Conservation (phyloP, 352 stramenopile genomes). For the Globisporangium sylvaticum region DNA sequence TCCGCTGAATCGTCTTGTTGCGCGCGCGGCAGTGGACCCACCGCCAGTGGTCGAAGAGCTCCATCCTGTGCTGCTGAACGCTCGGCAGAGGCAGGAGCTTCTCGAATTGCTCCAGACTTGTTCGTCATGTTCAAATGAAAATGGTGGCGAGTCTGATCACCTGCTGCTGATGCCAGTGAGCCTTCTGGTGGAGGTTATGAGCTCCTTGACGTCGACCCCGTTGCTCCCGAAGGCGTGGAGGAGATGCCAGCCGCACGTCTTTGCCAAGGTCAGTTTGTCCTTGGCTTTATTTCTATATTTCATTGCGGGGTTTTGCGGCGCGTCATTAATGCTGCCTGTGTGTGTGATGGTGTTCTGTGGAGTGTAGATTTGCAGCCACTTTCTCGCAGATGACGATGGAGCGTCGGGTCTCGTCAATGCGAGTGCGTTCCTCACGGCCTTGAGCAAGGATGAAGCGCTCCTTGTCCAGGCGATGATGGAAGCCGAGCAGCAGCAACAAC, state of each 20-base stretch:
- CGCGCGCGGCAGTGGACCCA: conserved; percentile 21
- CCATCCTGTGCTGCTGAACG: conserved; percentile 44
- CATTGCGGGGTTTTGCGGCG: background rate
- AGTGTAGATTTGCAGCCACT: conserved; percentile 33
- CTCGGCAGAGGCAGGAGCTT: conserved; percentile 32
- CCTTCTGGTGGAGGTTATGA: conserved; percentile 32
- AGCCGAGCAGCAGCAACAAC: background rate
- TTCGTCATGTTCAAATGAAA: conserved; percentile 13
- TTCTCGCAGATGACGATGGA: conserved; percentile 15
- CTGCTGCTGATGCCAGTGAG: conserved; percentile 19
- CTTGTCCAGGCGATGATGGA: conserved; percentile 8
- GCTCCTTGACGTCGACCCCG: conserved; percentile 24
- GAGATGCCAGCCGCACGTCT: conserved; percentile 28
- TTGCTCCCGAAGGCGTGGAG: conserved; percentile 41
- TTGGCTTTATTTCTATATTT: background rate
- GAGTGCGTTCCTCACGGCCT: conserved; percentile 27
- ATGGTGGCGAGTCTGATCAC: background rate
- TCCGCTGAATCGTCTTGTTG: conserved; percentile 30
- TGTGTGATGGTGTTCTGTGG: background rate
- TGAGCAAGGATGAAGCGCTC: conserved; percentile 25
- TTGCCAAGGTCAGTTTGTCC: conserved; percentile 39
- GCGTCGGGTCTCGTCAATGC: conserved; percentile 33
- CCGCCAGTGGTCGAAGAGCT: conserved; percentile 39
- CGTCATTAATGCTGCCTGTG: background rate
- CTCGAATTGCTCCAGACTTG: conserved; percentile 13